Evolutionary conservation across 2,329 filamentous ascomycete genomes (phyloP), one percentile per base, ranked within the genome.

Genomic region (Verticillium dahliae): DNA sequence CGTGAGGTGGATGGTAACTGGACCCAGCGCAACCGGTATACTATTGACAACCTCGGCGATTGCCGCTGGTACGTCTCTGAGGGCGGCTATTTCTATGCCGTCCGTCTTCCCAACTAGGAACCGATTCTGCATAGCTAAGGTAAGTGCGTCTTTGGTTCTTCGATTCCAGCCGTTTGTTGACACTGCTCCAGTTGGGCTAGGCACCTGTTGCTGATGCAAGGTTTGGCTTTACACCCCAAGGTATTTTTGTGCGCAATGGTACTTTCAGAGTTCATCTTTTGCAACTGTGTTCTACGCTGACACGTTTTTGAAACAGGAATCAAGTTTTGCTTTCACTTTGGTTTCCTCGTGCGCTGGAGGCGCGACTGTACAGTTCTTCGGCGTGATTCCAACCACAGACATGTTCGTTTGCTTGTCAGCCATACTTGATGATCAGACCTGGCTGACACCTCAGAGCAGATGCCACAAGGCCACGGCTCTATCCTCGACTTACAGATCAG

Each of bases 1-100:
- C 81, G 84, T 62, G 85, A 88, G 74, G 73, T 83, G 66, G 84
- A 88, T 71, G 81, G 83, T 58, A 79, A 81, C 62, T 88, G 81
- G 81, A 82, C 80, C 39, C 78, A 85, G 72, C 81, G 83, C 70
- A 84, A 79, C 71, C 82, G 85, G 37, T 79, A 80, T 71, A 82
- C 83, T 60, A 85, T 89, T 71, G 85, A 88, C 70, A 76, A 79
- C 69, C 78, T 85, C 68, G 80, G 80, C 34, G 76, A 80, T 60
- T 80, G 78, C 66, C 80, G 83, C 61, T 89, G 86, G 86, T 88
- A 83, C 69, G 76, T 85, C 61, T 80, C 79, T 62, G 76, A 80
- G 58, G 78, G 81, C 61, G 85, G 85, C 33, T 77, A 80, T 69
- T 88, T 88, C 70, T 88, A 88, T 67, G 85, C 85, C 62, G 79